A percentile compares a stretch with the other conserved stretches of the same genome.
phyloP scores from a whole-genome alignment of 768 basidiomycete species.

The Stropharia rugosoannulata region DNA sequence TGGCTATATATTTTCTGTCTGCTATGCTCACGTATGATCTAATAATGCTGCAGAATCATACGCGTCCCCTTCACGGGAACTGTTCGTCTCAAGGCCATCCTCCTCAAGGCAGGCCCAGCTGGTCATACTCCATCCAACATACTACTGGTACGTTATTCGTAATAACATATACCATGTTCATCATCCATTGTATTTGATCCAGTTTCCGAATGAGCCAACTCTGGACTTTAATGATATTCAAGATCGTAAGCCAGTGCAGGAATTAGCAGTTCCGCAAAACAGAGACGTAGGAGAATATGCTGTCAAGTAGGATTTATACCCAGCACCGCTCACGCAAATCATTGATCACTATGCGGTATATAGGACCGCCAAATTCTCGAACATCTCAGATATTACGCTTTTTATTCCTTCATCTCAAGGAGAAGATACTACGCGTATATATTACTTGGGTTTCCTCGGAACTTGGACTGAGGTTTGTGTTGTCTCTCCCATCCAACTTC shows the following conservation, averaged over 20 bases:
- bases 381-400: constrained; percentile 76
- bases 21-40: neutral
- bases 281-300: constrained; percentile 84
- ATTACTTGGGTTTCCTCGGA: constrained; percentile 86
- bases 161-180: neutral
- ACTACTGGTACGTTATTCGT: constrained; percentile 49
- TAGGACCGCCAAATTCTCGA: constrained; percentile 86
- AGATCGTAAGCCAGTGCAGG: constrained; percentile 65
- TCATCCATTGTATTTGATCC: neutral
- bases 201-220: constrained; percentile 79
- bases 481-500: neutral
- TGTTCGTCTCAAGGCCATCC: constrained; percentile 78
- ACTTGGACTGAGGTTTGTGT: constrained; percentile 70
- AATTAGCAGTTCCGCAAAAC: constrained; percentile 66
- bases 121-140: constrained; percentile 78
- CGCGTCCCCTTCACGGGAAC: constrained; percentile 87
- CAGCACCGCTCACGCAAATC: neutral
- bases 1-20: constrained; percentile 24
- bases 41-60: constrained; percentile 53
- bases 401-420: constrained; percentile 83
- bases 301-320: constrained; percentile 57
- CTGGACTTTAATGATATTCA: constrained; percentile 79
- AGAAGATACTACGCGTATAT: constrained; percentile 72
- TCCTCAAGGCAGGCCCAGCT: constrained; percentile 81
- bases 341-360: neutral